Percentiles rank a stretch among this genome's conserved stretches.
These are phyloP conservation scores for Apiospora arundinis DNA, from an alignment of 2,329 filamentous ascomycete genomes.

Conservation along the genomic window DNA sequence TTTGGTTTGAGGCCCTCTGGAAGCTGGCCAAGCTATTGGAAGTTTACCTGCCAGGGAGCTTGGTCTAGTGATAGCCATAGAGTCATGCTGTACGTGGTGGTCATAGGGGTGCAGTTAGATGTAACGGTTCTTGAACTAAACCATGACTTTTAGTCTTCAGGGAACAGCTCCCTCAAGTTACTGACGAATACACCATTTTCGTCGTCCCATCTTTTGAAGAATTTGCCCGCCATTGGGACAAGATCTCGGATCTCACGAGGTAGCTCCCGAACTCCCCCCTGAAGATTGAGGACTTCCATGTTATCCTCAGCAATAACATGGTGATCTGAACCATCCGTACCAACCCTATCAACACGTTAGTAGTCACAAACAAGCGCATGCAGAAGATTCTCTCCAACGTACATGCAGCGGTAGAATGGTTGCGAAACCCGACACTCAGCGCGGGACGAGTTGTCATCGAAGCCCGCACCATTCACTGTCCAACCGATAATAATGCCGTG, in stretches of 20 bases:
- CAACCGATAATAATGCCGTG: slow-evolving; percentile 88
- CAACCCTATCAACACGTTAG: slow-evolving; percentile 34
- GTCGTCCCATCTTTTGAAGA: slow-evolving; percentile 86
- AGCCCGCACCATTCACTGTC: slow-evolving; percentile 71
- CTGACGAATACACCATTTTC: slow-evolving; percentile 75
- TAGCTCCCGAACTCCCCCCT: slow-evolving; percentile 33
- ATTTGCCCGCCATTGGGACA: slow-evolving; percentile 76
- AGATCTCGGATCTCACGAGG: slow-evolving; percentile 52
- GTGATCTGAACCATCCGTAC: slow-evolving; percentile 67
- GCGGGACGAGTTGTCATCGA: slow-evolving; percentile 51
- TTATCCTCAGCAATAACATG: slow-evolving; percentile 82
- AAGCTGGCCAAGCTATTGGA: background rate
- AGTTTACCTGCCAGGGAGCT: background rate
- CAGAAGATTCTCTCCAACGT: slow-evolving; percentile 45
- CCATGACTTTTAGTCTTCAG: slow-evolving; percentile 70
- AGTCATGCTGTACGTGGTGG: background rate
- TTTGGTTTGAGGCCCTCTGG: background rate
- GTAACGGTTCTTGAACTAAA: background rate
- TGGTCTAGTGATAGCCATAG: background rate
- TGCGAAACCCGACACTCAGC: slow-evolving; percentile 56
- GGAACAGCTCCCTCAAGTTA: slow-evolving; percentile 81
- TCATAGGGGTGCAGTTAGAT: background rate
- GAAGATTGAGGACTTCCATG: slow-evolving; percentile 63
- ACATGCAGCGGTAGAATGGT: slow-evolving; percentile 89
- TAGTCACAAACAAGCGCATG: background rate